phyloP scores from a whole-genome alignment of 495 filamentous ascomycete species.

The Penicillium crystallinum region DNA sequence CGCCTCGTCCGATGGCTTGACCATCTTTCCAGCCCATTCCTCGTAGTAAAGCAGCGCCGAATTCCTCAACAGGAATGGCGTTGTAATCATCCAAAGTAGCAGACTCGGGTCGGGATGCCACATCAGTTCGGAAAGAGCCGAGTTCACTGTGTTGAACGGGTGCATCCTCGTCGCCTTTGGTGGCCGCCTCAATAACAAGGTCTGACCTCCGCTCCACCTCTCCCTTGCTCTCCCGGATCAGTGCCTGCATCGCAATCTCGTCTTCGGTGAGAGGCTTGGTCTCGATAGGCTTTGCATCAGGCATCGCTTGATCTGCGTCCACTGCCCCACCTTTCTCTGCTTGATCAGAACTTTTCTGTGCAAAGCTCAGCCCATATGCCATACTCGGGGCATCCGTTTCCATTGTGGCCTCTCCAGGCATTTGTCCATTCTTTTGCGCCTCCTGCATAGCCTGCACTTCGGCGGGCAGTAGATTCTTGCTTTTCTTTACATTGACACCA shows the following conservation, averaged over 20 bases:
- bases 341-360: conserved; percentile 17
- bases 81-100: conserved; percentile 81
- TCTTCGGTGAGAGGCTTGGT: conserved; percentile 55
- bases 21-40: conserved; percentile 96
- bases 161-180: conserved; percentile 11
- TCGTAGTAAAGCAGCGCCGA: conserved; percentile 79
- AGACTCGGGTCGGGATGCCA: conserved; percentile 65
- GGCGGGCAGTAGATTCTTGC: conserved; percentile 47
- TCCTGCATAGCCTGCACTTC: conserved; percentile 46
- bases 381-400: conserved; percentile 37
- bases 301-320: conserved; percentile 28
- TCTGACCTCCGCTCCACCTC: conserved; percentile 47
- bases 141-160: conserved; percentile 51
- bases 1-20: conserved; percentile 57
- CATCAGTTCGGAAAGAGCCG: conserved; percentile 61
- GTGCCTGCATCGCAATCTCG: conserved; percentile 72
- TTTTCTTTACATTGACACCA: conserved; percentile 46
- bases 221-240: conserved; percentile 55
- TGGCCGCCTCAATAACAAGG: conserved; percentile 52
- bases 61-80: conserved; percentile 86
- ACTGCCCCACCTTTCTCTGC: conserved; percentile 12
- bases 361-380: conserved; percentile 46
- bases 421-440: conserved; percentile 30
- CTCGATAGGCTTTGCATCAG: conserved; percentile 21
- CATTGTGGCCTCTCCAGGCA: conserved; percentile 21